Base-by-base conservation (phyloP, 257 asterid species). In the Ligustrum vulgare region DNA sequence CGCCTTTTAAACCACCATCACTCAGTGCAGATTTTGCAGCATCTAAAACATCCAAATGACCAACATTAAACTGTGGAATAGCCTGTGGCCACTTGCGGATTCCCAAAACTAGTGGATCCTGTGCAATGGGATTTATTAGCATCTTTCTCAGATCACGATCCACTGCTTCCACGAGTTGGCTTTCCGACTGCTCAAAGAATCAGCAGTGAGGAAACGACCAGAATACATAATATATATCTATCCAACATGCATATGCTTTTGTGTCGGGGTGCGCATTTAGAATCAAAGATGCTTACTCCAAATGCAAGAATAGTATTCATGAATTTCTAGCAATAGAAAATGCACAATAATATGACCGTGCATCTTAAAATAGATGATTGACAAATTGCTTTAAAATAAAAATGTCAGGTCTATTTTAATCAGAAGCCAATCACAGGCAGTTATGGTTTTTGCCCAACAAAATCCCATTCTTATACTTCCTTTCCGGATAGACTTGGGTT, bases 131-230 rank as follows among this genome's bases (percentile, higher is more conserved):
- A 15, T 84, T 86, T 78, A 94, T 81, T 22, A 94, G 97, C 99
- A 94, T 92, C 89, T 86, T 94, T 81, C 99, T 86, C 9, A 94
- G 91, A 87, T 94, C 99, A 54, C 91, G 94, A 75, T 94, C 99
- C 78, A 94, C 99, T 15, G 89, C 82, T 81, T 91, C 96, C 89
- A 93, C 99, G 23, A 94, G 85, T 84, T 91, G 85, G 84, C 93
- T 82, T 76, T 94, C 96, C 3, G 89, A 84, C 98, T 92, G 87
- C 73, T 71, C 78, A 67, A 69, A 81, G 62, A 77, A 80, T 22
- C 31, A 72, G 72, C 67, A 74, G 71, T 72, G 64, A 78, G 39
- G 70, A 70, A 80, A 60, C 9, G 39, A 72, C 67, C 15, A 66
- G 68, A 60, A 63, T 16, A 51, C 63, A n/a, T 3, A 8, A 9